Evolutionary conservation across 2,329 filamentous ascomycete species (phyloP), one percentile per base, ranked within the genome.

Genomic region (Exophiala sp.): DNA sequence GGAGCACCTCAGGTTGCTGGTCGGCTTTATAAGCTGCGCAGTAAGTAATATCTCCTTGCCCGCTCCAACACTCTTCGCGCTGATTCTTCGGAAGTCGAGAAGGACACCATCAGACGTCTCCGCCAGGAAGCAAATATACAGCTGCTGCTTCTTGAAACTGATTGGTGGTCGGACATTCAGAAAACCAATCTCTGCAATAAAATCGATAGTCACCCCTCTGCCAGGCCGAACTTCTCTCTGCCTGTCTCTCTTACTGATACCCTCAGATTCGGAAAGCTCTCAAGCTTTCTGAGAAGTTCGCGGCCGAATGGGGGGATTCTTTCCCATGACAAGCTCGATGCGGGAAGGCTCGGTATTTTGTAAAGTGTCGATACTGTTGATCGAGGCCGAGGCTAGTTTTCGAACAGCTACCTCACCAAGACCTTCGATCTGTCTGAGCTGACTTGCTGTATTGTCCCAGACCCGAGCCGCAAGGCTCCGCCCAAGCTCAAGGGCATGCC

Each of bases 271-370:
- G 93, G 93, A 60, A 96, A 97, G 0, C 75, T 73, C 1, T 76
- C 77, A 8, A 93, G 67, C 16, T 74, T 72, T 10, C 81, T 78
- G 11, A 86, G 70, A 35, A 94, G 64, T 35, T 83, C 83, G 38
- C 79, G 76, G 0, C 91, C 93, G 63, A 86, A 95, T 0, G 91
- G 88, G 0, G n/a, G 89, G 87, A 58, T 95, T 88, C 46, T 85
- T 83, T 56, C 82, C 84, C 40, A 95, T 66, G 19, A 88, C 70
- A 41, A 81, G 77, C 61, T 97, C 91, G 44, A 98, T 87, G 21
- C 81, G 77, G 46, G 82, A 78, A 21, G 83, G 73, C 29, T 91
- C 83, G 11, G 81, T 75, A 5, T 66, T 68, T 13, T 83, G 79
- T 10, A 98, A 71, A n/a, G 80, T 77, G 35, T 84, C 78, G 4